phyloP scores from a whole-genome alignment of 192 early-diverging fungal genomes.

The Umbelopsis ramanniana region DNA sequence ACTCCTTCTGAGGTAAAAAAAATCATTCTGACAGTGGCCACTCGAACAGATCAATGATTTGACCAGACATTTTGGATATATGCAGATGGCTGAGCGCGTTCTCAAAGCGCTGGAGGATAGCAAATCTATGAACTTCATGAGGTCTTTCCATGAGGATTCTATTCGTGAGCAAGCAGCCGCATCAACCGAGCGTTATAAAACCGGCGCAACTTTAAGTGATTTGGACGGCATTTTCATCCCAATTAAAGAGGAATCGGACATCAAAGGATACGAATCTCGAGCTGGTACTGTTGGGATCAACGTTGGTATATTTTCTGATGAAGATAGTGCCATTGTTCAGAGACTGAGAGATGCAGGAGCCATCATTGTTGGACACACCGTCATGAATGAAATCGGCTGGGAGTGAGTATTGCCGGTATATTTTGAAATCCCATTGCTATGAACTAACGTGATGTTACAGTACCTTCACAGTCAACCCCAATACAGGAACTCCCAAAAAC shows the following conservation, averaged over 20 bases:
- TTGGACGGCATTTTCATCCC: slow-evolving; percentile 79
- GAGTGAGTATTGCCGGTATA: slow-evolving; percentile 27
- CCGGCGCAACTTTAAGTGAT: slow-evolving; percentile 51
- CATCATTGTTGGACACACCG: slow-evolving; percentile 68
- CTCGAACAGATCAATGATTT: neutral
- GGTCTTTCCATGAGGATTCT: slow-evolving; percentile 35
- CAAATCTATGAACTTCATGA: slow-evolving; percentile 27
- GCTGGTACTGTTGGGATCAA: slow-evolving; percentile 69
- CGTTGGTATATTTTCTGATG: slow-evolving; percentile 42
- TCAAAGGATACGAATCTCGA: slow-evolving; percentile 52
- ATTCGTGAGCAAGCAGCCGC: slow-evolving; percentile 55
- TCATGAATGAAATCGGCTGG: slow-evolving; percentile 80
- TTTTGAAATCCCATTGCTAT: neutral
- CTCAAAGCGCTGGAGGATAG: slow-evolving; percentile 29
- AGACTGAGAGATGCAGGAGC: slow-evolving; percentile 62
- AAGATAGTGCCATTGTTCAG: slow-evolving; percentile 56
- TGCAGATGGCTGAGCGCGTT: slow-evolving; percentile 42
- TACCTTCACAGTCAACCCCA: slow-evolving; percentile 68
- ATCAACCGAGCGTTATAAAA: slow-evolving; percentile 59
- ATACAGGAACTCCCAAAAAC: slow-evolving; percentile 62
- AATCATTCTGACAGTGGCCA: neutral
- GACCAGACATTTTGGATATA: neutral
- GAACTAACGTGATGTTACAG: slow-evolving; percentile 23
- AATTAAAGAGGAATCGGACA: slow-evolving; percentile 76
- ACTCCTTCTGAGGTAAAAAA: slow-evolving; percentile 42